Evolutionary conservation across 2,329 filamentous ascomycete species (phyloP).

Genomic region (Hypoxylon sp.): DNA sequence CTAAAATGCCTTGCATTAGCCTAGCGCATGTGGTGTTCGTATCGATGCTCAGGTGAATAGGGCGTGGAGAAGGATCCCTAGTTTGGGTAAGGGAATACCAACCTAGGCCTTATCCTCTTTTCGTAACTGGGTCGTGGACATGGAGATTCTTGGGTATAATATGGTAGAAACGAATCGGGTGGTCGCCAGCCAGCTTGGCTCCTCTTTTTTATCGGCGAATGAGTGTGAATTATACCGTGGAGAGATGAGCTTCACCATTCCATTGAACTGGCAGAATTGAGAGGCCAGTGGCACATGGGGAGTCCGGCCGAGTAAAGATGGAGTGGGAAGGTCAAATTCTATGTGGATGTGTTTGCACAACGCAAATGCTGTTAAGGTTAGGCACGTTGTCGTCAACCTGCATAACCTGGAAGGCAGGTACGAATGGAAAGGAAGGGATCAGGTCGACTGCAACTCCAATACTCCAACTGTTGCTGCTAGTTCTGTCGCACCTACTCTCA

Average conservation of each 20-base stretch:
- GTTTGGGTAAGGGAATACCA: constrained; percentile 32
- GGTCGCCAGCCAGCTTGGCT: constrained; percentile 23
- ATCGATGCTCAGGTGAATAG: constrained; percentile 28
- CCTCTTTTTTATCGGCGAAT: constrained; percentile 25
- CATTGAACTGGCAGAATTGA: constrained; percentile 5
- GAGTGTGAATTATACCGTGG: constrained; percentile 12
- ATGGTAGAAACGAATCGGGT: constrained; percentile 32
- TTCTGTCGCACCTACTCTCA: constrained; percentile 19
- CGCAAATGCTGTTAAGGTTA: constrained; percentile 15
- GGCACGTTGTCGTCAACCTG: constrained; percentile 40
- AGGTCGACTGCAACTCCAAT: constrained; percentile 8
- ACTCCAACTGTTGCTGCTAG: background rate
- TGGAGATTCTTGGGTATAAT: constrained; percentile 25
- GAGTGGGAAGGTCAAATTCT: constrained; percentile 7
- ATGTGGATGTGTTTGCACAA: constrained; percentile 25
- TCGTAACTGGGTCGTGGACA: constrained; percentile 20
- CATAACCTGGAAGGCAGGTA: constrained; percentile 33
- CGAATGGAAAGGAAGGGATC: constrained; percentile 7
- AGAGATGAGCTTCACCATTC: constrained; percentile 10
- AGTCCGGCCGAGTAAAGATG: constrained; percentile 15
- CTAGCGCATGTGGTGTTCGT: constrained; percentile 39
- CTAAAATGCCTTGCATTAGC: constrained; percentile 32
- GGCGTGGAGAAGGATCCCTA: constrained; percentile 26
- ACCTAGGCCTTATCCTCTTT: constrained; percentile 24
- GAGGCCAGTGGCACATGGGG: constrained; percentile 7